phyloP scores from a whole-genome alignment of 176 grass and related monocot species.

The Zoysia pacifica region DNA sequence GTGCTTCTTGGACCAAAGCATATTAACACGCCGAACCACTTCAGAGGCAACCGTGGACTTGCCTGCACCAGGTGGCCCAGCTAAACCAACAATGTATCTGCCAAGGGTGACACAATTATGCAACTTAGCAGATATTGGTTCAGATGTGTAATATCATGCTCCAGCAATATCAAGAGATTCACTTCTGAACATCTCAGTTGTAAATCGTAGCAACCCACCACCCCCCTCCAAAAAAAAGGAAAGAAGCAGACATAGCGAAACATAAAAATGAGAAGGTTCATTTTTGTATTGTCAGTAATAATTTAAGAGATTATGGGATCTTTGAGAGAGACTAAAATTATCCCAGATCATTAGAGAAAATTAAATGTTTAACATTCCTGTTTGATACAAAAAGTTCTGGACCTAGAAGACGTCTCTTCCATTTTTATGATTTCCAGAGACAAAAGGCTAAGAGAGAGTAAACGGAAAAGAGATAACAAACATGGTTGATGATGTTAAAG shows the following conservation, averaged over 20 bases:
- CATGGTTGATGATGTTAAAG: conserved; percentile 3
- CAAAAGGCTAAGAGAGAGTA: background rate
- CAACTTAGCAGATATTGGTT: conserved; percentile 2
- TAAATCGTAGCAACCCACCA: background rate
- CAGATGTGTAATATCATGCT: background rate
- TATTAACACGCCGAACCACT: conserved; percentile 72
- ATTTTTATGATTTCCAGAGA: conserved; percentile 10
- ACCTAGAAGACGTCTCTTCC: background rate
- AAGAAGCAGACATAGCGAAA: background rate
- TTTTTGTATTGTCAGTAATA: conserved; percentile 1
- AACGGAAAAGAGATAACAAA: conserved; percentile 1
- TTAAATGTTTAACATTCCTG: background rate
- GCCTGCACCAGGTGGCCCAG: conserved; percentile 89
- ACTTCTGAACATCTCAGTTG: background rate
- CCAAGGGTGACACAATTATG: conserved; percentile 8
- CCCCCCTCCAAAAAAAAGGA: background rate
- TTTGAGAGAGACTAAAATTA: conserved; percentile 3
- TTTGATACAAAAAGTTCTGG: background rate
- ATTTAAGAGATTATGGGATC: background rate
- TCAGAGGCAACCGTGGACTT: conserved; percentile 88
- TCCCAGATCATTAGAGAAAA: conserved; percentile 7
- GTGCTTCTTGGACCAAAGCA: conserved; percentile 56
- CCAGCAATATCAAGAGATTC: conserved; percentile 1
- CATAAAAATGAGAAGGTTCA: background rate
- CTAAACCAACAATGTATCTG: conserved; percentile 92